Evolutionary conservation across 1,284 basidiomycete genomes (phyloP), one percentile per base, ranked within the genome.

Genomic region (Binderoboletus segoi): DNA sequence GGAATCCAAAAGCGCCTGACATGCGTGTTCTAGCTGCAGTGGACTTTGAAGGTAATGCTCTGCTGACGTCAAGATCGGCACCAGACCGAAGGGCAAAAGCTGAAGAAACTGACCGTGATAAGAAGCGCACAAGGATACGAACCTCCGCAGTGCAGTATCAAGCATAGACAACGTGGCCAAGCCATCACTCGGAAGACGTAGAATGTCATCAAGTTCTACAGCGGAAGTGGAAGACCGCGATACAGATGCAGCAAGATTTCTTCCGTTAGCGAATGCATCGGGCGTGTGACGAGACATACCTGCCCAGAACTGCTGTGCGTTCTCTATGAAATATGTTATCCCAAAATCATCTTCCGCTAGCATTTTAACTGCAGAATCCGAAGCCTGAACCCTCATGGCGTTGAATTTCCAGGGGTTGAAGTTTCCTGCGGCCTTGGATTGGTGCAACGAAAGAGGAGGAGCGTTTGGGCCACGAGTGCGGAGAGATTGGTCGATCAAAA

Each of bases 241-340:
- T 23, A 30, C 12, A 30, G 30, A 53, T 33, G 13, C 26, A 26
- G 35, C 61, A 40, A 66, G 54, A 42, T 45, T 32, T 23, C 35
- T 51, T 45, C 42, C 40, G 53, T 47, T 50, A 54, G 23, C 49
- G 38, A 60, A 57, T 57, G 44, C 24, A 51, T 35, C 16, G 20
- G 23, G 52, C 46, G 55, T 42, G 48, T 58, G 57, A 62, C 48
- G 38, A 51, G n/a, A 76, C 86, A 63, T 65, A 93, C 91, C 91
- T 63, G 88, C 85, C 91, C 91, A 93, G 69, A 93, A 93, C 69
- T 93, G 89, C 64, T 88, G 89, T 48, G 87, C 83, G 59, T 83
- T 89, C 64, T 90, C 86, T 62, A 93, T 85, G 59, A 88, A 79
- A 71, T 92, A 93, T n/a, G 86, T 82, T 56, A 93, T 89, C 33